Evolutionary conservation across 129 eudicot genomes (phyloP), one percentile per base, ranked within the genome.

Genomic region (Chrysanthemum makinoi): DNA sequence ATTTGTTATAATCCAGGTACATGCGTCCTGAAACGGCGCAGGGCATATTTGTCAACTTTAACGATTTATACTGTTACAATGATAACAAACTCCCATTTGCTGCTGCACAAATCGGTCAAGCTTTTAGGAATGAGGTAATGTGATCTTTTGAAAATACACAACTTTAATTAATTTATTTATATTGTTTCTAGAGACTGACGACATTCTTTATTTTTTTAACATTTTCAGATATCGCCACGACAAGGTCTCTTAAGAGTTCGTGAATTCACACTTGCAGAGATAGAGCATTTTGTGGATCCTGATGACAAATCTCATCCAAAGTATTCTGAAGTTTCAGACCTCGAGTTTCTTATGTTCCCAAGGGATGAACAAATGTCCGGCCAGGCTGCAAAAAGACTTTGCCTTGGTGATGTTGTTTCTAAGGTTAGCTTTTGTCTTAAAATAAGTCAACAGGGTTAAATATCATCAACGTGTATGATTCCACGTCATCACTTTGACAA

Each of bases 61-160:
- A 80, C 82, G 98, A 93, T 78, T 64, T 93, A 30, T 93, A 93
- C 83, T 93, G 89, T 75, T 93, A 87, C 85, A 92, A 92, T 72
- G 98, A 96, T 26, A 89, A 82, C 79, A 92, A 92, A 88, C 96
- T 92, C 47, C 98, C 98, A 19, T 93, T 93, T 80, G 98, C 96
- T 33, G 98, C 98, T 56, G 98, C 98, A 53, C 98, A 93, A 79
- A 93, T 93, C 82, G 98, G 98, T 48, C 98, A 93, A 46, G 88
- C 90, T 76, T 85, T 85, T 67, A 80, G 91, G 65, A 83, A 81
- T 53, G 91, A 85, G 86, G 91, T 84, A 70, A 62, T 22, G 33
- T 64, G 26, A 33, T 67, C 51, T 59, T 19, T 54, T 57, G 44
- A 24, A 63, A 72, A 22, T 61, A 8, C 43, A 39, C 46, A 39